Percentiles rank a stretch among this genome's conserved stretches.
phyloP scores from a whole-genome alignment of 345 rosid species.

The Melaleuca quinquenervia region DNA sequence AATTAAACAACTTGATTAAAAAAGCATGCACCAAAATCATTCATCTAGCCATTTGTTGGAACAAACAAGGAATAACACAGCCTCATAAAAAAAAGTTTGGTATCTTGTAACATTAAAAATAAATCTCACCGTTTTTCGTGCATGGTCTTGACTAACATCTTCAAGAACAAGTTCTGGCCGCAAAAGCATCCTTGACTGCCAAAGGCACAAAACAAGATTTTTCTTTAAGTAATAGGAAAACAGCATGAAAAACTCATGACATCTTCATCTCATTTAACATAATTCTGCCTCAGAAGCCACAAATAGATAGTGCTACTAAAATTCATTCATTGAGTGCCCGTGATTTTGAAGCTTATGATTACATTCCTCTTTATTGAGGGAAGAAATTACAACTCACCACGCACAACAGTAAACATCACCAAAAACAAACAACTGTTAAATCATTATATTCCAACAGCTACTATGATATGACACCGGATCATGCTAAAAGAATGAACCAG shows the following conservation, averaged over 20 bases:
- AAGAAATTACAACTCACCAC: neutral
- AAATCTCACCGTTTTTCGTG: constrained; percentile 64
- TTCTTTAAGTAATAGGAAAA: neutral
- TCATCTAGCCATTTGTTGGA: neutral
- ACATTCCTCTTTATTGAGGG: neutral
- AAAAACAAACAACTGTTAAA: neutral
- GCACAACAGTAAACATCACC: neutral
- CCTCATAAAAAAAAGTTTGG: neutral
- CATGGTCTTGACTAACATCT: constrained; percentile 95
- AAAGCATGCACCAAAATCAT: neutral
- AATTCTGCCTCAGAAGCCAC: neutral
- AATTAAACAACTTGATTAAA: neutral
- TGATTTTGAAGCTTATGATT: neutral
- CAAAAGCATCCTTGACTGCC: constrained; percentile 78
- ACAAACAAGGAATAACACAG: neutral
- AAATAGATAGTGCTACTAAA: neutral
- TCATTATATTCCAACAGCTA: neutral
- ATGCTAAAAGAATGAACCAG: neutral
- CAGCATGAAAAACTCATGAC: neutral
- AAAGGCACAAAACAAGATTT: neutral
- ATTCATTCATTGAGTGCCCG: neutral
- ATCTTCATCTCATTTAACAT: neutral
- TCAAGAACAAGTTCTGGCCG: constrained; percentile 83
- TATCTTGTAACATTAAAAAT: neutral
- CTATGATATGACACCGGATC: neutral